These are phyloP conservation scores for Colletotrichum theobromicola DNA, from an alignment of 2,329 filamentous ascomycete genomes.

Conservation along the genomic window DNA sequence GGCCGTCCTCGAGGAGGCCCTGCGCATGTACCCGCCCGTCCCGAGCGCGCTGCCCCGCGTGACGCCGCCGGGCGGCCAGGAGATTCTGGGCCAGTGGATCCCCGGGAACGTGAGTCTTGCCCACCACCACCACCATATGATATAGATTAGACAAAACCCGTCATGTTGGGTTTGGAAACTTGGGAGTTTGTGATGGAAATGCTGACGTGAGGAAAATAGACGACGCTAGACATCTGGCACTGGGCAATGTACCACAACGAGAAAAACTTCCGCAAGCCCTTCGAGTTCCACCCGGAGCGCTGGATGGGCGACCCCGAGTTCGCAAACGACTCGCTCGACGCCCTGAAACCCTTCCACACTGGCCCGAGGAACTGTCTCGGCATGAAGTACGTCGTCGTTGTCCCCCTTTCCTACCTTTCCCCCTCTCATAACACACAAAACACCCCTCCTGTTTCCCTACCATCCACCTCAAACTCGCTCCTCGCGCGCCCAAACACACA, in stretches of 20 bases:
- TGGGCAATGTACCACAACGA: conserved; percentile 49
- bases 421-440: background rate
- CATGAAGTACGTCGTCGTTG: background rate
- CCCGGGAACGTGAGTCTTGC: conserved; percentile 33
- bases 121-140: background rate
- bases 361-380: conserved; percentile 13
- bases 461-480: too few species aligned
- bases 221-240: conserved; percentile 46
- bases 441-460: background rate
- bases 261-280: conserved; percentile 48
- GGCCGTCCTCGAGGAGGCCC: conserved; percentile 46
- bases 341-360: conserved; percentile 10
- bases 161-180: too few species aligned
- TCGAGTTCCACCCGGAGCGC: conserved; percentile 54
- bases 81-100: conserved; percentile 33
- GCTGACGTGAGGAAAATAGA: conserved; percentile 32
- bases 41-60: conserved; percentile 29
- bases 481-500: too few species aligned
- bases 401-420: background rate
- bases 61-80: conserved; percentile 33
- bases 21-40: conserved; percentile 44
- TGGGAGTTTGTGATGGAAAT: too few species aligned
- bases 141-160: too few species aligned
- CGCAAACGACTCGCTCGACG: conserved; percentile 7
- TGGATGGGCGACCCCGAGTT: conserved; percentile 17